A percentile compares a stretch with the other conserved stretches of the same genome.
Conservation (phyloP, 805 yeast genomes). For the Schwanniomyces vanrijiae region DNA sequence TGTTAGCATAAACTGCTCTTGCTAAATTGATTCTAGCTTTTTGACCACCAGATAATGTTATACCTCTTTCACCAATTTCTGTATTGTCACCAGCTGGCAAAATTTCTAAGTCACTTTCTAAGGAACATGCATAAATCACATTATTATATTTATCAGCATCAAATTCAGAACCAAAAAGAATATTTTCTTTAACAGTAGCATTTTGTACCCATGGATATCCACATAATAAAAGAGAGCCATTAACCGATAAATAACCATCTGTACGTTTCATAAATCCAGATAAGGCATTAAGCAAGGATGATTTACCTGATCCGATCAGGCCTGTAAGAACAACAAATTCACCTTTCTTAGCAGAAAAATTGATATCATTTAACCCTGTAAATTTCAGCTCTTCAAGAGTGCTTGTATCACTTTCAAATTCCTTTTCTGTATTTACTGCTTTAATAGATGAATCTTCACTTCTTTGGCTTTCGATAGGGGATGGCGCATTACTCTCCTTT, state of each 20-base stretch:
- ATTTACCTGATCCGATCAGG: slow-evolving; percentile 35
- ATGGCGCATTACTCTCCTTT: neutral
- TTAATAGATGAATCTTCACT: neutral
- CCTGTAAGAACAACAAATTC: slow-evolving; percentile 39
- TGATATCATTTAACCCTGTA: slow-evolving; percentile 27
- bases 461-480: neutral
- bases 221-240: slow-evolving; percentile 29
- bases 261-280: slow-evolving; percentile 38
- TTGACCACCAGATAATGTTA: slow-evolving; percentile 39
- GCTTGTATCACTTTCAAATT: slow-evolving; percentile 6
- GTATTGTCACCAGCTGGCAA: slow-evolving; percentile 36
- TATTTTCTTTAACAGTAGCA: slow-evolving; percentile 32
- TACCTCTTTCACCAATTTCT: slow-evolving; percentile 39
- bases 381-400: slow-evolving; percentile 18
- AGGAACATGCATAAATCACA: slow-evolving; percentile 29
- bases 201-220: slow-evolving; percentile 41
- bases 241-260: slow-evolving; percentile 26
- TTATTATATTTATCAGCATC: slow-evolving; percentile 23
- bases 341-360: slow-evolving; percentile 26
- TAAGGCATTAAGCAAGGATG: slow-evolving; percentile 37
- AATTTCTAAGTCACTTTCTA: slow-evolving; percentile 30
- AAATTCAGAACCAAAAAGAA: slow-evolving; percentile 25
- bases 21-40: slow-evolving; percentile 38
- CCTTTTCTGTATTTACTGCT: slow-evolving; percentile 6
- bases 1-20: slow-evolving; percentile 32